Percentiles rank a stretch among this genome's conserved stretches.
phyloP scores from a whole-genome alignment of 2,329 filamentous ascomycete genomes.

The Dactylonectria macrodidyma region DNA sequence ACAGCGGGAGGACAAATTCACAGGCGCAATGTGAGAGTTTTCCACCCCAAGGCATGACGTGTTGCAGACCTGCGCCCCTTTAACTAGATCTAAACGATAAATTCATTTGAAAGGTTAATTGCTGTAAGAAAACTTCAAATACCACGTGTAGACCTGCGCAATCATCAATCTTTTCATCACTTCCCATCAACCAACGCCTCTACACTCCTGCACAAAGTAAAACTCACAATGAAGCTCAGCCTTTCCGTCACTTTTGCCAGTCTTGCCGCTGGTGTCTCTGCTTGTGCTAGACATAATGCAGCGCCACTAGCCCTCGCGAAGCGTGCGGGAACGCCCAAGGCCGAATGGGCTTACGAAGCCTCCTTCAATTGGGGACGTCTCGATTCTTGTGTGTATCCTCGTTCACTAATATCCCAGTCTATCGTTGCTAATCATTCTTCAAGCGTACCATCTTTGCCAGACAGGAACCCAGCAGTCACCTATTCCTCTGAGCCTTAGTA shows the following conservation, averaged over 20 bases:
- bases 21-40: neutral
- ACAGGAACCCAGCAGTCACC: constrained; percentile 39
- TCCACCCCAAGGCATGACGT: neutral
- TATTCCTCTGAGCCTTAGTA: constrained; percentile 37
- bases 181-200: neutral
- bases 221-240: constrained; percentile 3
- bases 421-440: rapidly evolving
- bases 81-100: neutral
- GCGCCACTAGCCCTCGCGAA: neutral
- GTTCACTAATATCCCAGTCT: no score
- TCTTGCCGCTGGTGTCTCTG: neutral
- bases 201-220: neutral
- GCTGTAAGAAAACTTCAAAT: neutral
- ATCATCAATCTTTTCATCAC: neutral
- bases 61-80: neutral
- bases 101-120: neutral
- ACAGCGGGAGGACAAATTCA: neutral
- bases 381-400: constrained; percentile 24
- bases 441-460: constrained; percentile 39
- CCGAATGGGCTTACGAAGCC: constrained; percentile 38
- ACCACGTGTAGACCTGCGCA: neutral
- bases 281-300: constrained; percentile 6
- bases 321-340: neutral
- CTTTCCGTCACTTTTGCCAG: neutral
- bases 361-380: constrained; percentile 41